phyloP scores from a whole-genome alignment of 441 rosid genomes.

The Pelargonium australe region DNA sequence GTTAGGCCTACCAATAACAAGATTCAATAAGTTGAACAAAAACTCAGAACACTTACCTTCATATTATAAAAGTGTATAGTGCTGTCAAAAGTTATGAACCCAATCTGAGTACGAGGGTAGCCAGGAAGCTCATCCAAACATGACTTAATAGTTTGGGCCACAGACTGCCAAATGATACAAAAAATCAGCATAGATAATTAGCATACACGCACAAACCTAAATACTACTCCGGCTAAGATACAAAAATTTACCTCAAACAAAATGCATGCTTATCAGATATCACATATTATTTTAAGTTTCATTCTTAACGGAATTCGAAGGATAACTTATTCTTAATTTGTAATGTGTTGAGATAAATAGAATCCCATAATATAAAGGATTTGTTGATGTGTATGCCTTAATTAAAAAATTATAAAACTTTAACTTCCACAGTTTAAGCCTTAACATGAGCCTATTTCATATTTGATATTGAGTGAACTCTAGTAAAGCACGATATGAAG shows the following conservation, averaged over 20 bases:
- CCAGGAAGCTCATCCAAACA: slow-evolving; percentile 95
- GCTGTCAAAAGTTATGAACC: slow-evolving; percentile 96
- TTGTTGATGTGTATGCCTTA: no score
- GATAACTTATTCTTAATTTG: no score
- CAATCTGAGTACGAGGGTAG: slow-evolving; percentile 95
- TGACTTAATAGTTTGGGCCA: slow-evolving; percentile 85
- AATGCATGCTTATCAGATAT: background rate
- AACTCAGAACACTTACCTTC: slow-evolving; percentile 59
- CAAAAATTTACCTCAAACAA: background rate
- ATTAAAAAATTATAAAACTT: no score
- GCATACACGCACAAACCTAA: background rate
- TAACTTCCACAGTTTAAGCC: no score
- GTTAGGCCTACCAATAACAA: slow-evolving; percentile 15
- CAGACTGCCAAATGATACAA: slow-evolving; percentile 45
- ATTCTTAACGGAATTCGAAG: background rate
- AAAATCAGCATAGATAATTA: slow-evolving; percentile 3
- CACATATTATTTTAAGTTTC: background rate
- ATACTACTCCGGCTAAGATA: background rate
- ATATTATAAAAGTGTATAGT: slow-evolving; percentile 92
- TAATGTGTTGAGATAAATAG: no score
- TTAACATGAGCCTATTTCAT: no score
- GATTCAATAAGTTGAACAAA: slow-evolving; percentile 7
- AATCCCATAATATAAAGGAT: no score
- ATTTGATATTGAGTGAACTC: no score
- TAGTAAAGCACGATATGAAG: no score